phyloP scores from a whole-genome alignment of 2,329 filamentous ascomycete species.

The Hypoxylon sp. region DNA sequence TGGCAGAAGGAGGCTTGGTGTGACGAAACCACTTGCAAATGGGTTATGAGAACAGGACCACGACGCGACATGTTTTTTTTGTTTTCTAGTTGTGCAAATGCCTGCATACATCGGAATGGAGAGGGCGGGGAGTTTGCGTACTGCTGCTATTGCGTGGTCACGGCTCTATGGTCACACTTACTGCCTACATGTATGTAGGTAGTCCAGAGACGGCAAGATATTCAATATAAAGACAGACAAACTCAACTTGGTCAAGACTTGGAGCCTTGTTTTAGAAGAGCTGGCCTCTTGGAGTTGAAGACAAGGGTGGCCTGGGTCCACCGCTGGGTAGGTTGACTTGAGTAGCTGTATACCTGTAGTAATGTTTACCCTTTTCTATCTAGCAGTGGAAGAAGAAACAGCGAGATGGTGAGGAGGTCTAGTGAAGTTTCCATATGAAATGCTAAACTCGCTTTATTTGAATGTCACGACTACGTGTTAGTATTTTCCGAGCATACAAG shows the following conservation, averaged over 20 bases:
- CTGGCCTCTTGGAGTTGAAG: background rate
- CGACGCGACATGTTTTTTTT: slow-evolving; percentile 37
- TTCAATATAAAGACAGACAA: slow-evolving; percentile 33
- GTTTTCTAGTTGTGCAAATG: slow-evolving; percentile 30
- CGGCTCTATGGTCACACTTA: slow-evolving; percentile 22
- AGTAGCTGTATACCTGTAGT: background rate
- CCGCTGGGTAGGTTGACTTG: too few relatives aligned
- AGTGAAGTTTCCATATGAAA: too few relatives aligned
- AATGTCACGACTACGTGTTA: too few relatives aligned
- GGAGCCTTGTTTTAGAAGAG: background rate
- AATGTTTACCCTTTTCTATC: background rate
- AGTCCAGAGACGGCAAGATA: slow-evolving; percentile 25
- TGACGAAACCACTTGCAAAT: slow-evolving; percentile 34
- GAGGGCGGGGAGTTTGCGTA: slow-evolving; percentile 39
- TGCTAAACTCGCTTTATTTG: too few relatives aligned
- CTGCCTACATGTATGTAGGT: slow-evolving; percentile 21
- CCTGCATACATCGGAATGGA: slow-evolving; percentile 40
- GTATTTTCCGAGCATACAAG: too few relatives aligned
- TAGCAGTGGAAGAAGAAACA: background rate
- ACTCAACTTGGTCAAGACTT: slow-evolving; percentile 25
- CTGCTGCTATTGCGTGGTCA: slow-evolving; percentile 20
- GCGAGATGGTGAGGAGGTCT: background rate
- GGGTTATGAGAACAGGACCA: slow-evolving; percentile 42
- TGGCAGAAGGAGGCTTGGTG: slow-evolving; percentile 22
- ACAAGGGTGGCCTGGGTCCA: too few relatives aligned